Conservation (phyloP, 2,329 filamentous ascomycete genomes). For the Colletotrichum neosansevieriae region DNA sequence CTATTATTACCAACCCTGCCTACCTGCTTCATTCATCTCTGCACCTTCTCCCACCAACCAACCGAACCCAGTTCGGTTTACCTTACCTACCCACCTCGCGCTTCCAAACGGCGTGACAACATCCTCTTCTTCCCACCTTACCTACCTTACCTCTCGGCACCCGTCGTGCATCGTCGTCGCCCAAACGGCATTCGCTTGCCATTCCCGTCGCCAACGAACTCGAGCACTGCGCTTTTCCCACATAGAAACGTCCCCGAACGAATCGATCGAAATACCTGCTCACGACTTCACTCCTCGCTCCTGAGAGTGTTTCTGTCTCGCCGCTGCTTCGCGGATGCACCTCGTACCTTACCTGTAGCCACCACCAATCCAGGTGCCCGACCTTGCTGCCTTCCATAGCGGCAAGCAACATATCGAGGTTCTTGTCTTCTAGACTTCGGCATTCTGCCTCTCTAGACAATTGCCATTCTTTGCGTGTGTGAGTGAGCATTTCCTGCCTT, state of each 20-base stretch:
- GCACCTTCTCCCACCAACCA: constrained; percentile 29
- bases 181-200: constrained; percentile 20
- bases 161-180: constrained; percentile 9
- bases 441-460: constrained; percentile 27
- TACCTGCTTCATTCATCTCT: constrained; percentile 1
- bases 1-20: constrained; percentile 10
- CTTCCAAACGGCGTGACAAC: constrained; percentile 35
- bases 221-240: background rate
- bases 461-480: constrained; percentile 26
- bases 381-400: background rate
- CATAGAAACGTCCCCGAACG: constrained; percentile 3
- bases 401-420: constrained; percentile 2
- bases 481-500: constrained; percentile 27
- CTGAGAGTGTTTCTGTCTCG: background rate
- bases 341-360: constrained; percentile 3
- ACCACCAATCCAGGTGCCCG: background rate
- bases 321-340: background rate
- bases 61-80: constrained; percentile 11
- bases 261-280: background rate
- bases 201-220: background rate
- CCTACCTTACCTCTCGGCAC: constrained; percentile 23
- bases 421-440: background rate
- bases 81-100: constrained; percentile 35
- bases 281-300: background rate
- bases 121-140: constrained; percentile 27